Evolutionary conservation across 257 asterid species (phyloP).

Genomic region (Jacaranda copaia): DNA sequence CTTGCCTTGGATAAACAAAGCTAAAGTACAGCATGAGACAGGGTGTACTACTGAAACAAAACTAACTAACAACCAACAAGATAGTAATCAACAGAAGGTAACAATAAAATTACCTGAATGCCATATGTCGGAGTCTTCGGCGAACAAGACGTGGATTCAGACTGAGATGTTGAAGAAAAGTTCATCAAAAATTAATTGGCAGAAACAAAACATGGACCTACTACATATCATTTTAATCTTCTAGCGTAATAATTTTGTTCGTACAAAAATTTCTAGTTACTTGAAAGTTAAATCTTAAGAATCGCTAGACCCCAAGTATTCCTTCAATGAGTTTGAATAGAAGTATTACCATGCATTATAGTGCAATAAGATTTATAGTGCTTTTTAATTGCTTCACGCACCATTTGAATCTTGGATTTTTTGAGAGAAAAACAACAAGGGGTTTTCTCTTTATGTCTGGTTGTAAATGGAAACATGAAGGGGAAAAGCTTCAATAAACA

Average conservation of each 20-base stretch:
- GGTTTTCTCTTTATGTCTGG: not conserved
- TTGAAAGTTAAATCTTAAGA: not conserved
- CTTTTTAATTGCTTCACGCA: too few relatives aligned
- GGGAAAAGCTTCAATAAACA: too few relatives aligned
- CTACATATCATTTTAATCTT: conserved; percentile 10
- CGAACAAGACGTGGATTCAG: conserved; percentile 88
- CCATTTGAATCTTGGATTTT: not conserved
- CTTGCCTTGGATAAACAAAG: conserved; percentile 13
- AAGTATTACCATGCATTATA: too few relatives aligned
- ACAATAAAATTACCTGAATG: conserved; percentile 68
- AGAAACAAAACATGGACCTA: conserved; percentile 19
- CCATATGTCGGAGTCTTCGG: conserved; percentile 86
- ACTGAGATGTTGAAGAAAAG: conserved; percentile 48
- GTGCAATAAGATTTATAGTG: too few relatives aligned
- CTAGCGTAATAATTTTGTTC: not conserved
- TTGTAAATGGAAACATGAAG: not conserved
- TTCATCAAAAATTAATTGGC: not conserved
- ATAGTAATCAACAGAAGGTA: conserved; percentile 5
- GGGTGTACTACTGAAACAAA: not conserved
- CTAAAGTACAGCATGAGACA: conserved; percentile 6
- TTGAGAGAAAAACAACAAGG: not conserved
- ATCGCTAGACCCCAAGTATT: not conserved
- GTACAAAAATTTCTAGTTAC: not conserved
- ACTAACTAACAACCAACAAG: not conserved
- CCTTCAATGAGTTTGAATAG: not conserved